These are phyloP conservation scores for Stenogyne calaminthoides DNA, from an alignment of 305 asterid species.

Conservation along the genomic window DNA sequence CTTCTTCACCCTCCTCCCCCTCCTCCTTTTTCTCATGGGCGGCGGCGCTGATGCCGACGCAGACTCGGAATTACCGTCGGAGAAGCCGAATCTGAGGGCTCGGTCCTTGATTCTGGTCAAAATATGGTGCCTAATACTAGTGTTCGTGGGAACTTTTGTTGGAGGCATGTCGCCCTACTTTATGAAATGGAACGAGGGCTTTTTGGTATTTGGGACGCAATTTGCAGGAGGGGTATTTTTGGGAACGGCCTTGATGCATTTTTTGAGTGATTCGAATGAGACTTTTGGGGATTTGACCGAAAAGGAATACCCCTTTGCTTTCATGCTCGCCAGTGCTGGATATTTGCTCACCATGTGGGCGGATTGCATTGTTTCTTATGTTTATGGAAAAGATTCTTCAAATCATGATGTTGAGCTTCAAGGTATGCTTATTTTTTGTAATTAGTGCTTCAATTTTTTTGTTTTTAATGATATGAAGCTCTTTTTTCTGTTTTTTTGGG, in stretches of 20 bases:
- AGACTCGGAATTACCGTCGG: conserved; percentile 34
- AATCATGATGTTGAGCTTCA: conserved; percentile 42
- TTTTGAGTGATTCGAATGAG: conserved; percentile 81
- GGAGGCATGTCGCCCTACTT: conserved; percentile 92
- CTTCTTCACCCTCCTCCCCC: conserved; percentile 32
- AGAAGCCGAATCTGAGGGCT: conserved; percentile 63
- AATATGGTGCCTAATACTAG: conserved; percentile 76
- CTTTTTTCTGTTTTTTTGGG: too few species aligned
- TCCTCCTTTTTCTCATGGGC: conserved; percentile 56
- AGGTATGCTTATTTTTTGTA: conserved; percentile 49
- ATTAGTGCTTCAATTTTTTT: background rate
- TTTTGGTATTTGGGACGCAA: conserved; percentile 78
- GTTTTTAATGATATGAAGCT: background rate
- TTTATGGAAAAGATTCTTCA: conserved; percentile 46
- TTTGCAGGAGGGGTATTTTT: conserved; percentile 93
- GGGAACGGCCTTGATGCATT: conserved; percentile 92
- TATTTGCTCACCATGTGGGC: conserved; percentile 79
- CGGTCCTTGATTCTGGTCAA: conserved; percentile 62
- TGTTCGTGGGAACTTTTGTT: conserved; percentile 65
- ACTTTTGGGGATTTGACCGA: conserved; percentile 69
- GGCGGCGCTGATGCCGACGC: conserved; percentile 44
- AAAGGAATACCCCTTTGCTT: conserved; percentile 80
- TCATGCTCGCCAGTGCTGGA: conserved; percentile 80
- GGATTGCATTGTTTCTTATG: conserved; percentile 64
- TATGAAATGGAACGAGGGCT: conserved; percentile 85